Percentiles rank a stretch among this genome's conserved stretches.
Conservation (phyloP, 1,284 basidiomycete species). For the Peniophora sp. region DNA sequence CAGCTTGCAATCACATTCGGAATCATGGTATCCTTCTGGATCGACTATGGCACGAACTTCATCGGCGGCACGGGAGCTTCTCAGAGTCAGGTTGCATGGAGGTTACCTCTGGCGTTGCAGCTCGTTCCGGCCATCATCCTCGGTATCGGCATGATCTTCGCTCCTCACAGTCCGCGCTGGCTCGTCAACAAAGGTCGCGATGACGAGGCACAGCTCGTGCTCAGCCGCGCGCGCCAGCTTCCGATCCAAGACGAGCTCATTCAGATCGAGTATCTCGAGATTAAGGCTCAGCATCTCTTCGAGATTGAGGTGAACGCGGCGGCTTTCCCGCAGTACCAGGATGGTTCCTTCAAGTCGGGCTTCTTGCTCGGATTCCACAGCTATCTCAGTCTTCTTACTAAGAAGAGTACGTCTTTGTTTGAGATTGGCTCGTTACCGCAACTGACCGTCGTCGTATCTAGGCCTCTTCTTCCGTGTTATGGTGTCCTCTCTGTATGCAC, state of each 20-base stretch:
- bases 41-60: conserved; percentile 71
- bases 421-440: background rate
- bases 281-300: conserved; percentile 71
- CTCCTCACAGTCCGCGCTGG: conserved; percentile 73
- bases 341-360: conserved; percentile 45
- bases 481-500: conserved; percentile 46
- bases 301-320: conserved; percentile 53
- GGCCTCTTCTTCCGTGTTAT: conserved; percentile 51
- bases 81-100: conserved; percentile 67
- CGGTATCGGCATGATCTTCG: conserved; percentile 55
- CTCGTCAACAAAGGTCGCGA: conserved; percentile 66
- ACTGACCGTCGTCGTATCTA: conserved; percentile 15
- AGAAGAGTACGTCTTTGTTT: conserved; percentile 32
- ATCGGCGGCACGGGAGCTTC: conserved; percentile 51
- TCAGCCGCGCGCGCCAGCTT: conserved; percentile 53
- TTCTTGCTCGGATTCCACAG: conserved; percentile 54
- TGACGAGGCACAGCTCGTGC: conserved; percentile 61
- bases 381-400: conserved; percentile 48
- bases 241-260: conserved; percentile 57
- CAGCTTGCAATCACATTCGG: conserved; percentile 77
- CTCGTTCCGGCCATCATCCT: conserved; percentile 67
- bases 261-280: conserved; percentile 77
- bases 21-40: conserved; percentile 72
- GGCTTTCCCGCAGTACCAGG: conserved; percentile 59
- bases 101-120: conserved; percentile 70